A percentile compares a stretch with the other conserved stretches of the same genome.
phyloP scores from a whole-genome alignment of 768 basidiomycete species.

The Tulasnella sp. region DNA sequence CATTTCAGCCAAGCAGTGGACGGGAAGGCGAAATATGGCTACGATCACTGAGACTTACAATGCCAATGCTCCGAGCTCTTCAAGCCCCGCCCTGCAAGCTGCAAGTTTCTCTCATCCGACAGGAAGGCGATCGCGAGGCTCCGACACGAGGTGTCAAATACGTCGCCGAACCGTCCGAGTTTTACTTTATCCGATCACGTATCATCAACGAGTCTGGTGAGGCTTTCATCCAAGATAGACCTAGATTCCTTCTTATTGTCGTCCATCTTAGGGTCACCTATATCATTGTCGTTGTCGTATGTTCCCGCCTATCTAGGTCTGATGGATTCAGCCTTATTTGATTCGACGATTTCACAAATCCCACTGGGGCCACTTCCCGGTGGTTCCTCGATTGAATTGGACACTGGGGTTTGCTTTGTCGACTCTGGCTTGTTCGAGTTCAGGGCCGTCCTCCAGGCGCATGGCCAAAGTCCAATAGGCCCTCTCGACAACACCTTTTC shows the following conservation, averaged over 20 bases:
- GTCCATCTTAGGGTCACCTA: slow-evolving; percentile 34
- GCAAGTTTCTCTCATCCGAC: slow-evolving; percentile 37
- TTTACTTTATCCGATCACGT: slow-evolving; percentile 45
- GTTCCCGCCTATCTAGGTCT: slow-evolving; percentile 35
- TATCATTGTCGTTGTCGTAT: slow-evolving; percentile 43
- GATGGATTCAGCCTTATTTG: slow-evolving; percentile 51
- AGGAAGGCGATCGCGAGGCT: slow-evolving; percentile 21
- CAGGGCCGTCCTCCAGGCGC: slow-evolving; percentile 25
- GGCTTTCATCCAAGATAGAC: slow-evolving; percentile 22
- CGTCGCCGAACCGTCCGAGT: slow-evolving; percentile 44
- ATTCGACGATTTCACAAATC: slow-evolving; percentile 53
- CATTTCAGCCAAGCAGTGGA: slow-evolving; percentile 48
- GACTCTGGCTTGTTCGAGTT: slow-evolving; percentile 53
- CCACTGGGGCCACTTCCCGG: slow-evolving; percentile 49
- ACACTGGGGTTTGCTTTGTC: slow-evolving; percentile 60
- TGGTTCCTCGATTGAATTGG: slow-evolving; percentile 41
- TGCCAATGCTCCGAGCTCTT: slow-evolving; percentile 67
- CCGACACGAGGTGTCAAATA: slow-evolving; percentile 33
- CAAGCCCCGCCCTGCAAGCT: slow-evolving; percentile 56
- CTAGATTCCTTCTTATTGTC: neutral
- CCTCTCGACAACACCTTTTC: neutral
- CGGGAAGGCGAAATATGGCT: slow-evolving; percentile 69
- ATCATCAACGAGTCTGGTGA: slow-evolving; percentile 59
- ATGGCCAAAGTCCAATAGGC: slow-evolving; percentile 19
- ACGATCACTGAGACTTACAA: slow-evolving; percentile 62